Conservation (phyloP, 768 basidiomycete species). For the Suillus subaureus region DNA sequence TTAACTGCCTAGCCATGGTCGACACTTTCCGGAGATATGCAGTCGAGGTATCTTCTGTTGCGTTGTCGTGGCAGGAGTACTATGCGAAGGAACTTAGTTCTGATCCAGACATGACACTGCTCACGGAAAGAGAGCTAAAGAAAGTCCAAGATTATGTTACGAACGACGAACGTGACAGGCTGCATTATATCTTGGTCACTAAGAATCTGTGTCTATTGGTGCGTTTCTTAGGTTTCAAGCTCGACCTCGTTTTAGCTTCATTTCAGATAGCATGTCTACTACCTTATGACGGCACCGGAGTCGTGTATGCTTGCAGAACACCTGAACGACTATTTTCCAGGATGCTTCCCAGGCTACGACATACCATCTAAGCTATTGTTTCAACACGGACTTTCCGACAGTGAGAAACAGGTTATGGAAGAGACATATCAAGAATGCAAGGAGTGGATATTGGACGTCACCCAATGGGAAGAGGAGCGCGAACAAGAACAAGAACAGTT, state of each 20-base stretch:
- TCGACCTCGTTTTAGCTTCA: not conserved
- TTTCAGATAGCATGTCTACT: slow-evolving; percentile 28
- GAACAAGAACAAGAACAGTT: slow-evolving; percentile 18
- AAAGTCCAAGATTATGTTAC: slow-evolving; percentile 15
- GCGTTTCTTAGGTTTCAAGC: not conserved
- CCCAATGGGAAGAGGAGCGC: slow-evolving; percentile 24
- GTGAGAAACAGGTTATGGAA: slow-evolving; percentile 23
- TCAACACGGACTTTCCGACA: slow-evolving; percentile 25
- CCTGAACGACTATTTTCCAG: slow-evolving; percentile 32
- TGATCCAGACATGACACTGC: slow-evolving; percentile 18
- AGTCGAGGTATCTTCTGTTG: slow-evolving; percentile 18
- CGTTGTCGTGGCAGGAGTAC: slow-evolving; percentile 29
- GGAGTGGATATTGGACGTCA: slow-evolving; percentile 20
- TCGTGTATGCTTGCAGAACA: slow-evolving; percentile 22
- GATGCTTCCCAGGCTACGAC: slow-evolving; percentile 18
- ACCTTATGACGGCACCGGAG: slow-evolving; percentile 31
- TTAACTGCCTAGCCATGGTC: slow-evolving; percentile 25
- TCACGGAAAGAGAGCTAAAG: slow-evolving; percentile 21
- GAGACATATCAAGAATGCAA: slow-evolving; percentile 20
- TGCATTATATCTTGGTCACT: slow-evolving; percentile 27
- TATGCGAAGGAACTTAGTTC: slow-evolving; percentile 17
- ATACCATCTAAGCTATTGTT: slow-evolving; percentile 25
- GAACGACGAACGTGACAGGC: slow-evolving; percentile 18
- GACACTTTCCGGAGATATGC: slow-evolving; percentile 27
- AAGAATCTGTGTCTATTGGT: slow-evolving; percentile 25